Evolutionary conservation across 1,284 basidiomycete genomes (phyloP).

Genomic region (Tranzscheliella williamsii): DNA sequence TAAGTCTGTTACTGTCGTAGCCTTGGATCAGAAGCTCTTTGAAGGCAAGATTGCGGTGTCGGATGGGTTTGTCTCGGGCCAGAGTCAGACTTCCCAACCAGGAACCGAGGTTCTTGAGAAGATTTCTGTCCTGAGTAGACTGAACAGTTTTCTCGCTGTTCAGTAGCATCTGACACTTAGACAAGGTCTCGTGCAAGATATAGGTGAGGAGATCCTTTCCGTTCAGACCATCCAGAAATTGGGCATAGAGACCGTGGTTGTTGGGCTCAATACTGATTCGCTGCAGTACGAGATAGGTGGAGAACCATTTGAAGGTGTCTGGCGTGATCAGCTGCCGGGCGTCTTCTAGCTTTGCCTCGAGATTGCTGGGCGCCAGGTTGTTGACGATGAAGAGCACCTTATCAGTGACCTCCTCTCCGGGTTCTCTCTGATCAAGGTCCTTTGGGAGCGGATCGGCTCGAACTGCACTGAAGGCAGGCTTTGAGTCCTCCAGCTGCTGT

Average conservation of each 20-base stretch:
- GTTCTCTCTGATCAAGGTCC: constrained; percentile 62
- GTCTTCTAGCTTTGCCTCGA: constrained; percentile 69
- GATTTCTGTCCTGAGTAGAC: constrained; percentile 77
- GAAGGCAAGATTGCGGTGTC: constrained; percentile 89
- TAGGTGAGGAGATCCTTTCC: constrained; percentile 62
- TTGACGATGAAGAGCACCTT: constrained; percentile 97
- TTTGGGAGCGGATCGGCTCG: constrained; percentile 61
- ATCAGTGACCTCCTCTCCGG: constrained; percentile 86
- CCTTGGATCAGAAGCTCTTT: constrained; percentile 95
- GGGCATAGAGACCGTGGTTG: constrained; percentile 92
- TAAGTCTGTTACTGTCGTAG: constrained; percentile 85
- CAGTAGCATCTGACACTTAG: constrained; percentile 77
- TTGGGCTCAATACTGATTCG: constrained; percentile 95
- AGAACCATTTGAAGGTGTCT: constrained; percentile 76
- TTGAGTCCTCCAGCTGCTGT: constrained; percentile 47
- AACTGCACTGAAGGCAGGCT: constrained; percentile 63
- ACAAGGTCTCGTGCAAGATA: constrained; percentile 87
- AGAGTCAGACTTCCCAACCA: constrained; percentile 95
- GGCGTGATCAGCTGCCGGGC: constrained; percentile 46
- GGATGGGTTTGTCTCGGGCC: constrained; percentile 87
- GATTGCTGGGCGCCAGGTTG: constrained; percentile 92
- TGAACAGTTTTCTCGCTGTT: constrained; percentile 90
- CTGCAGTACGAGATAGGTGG: constrained; percentile 93
- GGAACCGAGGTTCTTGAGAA: constrained; percentile 89
- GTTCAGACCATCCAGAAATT: constrained; percentile 80